Evolutionary conservation across 2,329 filamentous ascomycete genomes (phyloP).

Genomic region (Botrytis galanthina): DNA sequence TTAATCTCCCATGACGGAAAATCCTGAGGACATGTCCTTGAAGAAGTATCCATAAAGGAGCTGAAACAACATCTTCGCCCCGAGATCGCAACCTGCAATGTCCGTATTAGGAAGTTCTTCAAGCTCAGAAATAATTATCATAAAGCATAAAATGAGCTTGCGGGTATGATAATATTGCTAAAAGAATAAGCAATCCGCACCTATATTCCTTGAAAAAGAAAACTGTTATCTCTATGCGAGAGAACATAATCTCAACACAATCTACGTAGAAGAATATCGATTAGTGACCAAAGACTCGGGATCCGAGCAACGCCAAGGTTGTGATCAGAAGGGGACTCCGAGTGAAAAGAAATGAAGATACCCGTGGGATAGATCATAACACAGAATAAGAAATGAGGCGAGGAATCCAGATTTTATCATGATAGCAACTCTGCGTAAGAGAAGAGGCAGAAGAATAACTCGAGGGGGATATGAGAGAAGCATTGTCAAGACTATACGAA

Average conservation of each 20-base stretch:
- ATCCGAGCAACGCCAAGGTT: neutral
- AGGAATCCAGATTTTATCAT: neutral
- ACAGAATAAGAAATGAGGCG: neutral
- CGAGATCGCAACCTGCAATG: neutral
- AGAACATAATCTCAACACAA: neutral
- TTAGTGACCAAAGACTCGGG: neutral
- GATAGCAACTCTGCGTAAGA: neutral
- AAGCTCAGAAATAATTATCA: rapidly evolving
- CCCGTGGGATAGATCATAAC: rapidly evolving
- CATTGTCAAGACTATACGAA: neutral
- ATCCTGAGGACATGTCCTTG: neutral
- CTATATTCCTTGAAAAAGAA: rapidly evolving
- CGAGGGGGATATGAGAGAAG: neutral
- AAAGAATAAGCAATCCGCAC: neutral
- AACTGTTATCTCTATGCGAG: rapidly evolving
- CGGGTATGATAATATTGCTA: too few relatives aligned
- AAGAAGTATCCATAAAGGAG: rapidly evolving
- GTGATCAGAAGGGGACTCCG: neutral
- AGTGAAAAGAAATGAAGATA: neutral
- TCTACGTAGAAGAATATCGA: neutral
- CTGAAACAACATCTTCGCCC: rapidly evolving
- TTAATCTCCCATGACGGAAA: neutral
- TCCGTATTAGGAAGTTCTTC: rapidly evolving
- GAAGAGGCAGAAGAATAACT: neutral
- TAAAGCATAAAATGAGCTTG: neutral